These are phyloP conservation scores for Nakazawaea wyomingensis DNA, from an alignment of 805 yeast genomes.

Conservation along the genomic window DNA sequence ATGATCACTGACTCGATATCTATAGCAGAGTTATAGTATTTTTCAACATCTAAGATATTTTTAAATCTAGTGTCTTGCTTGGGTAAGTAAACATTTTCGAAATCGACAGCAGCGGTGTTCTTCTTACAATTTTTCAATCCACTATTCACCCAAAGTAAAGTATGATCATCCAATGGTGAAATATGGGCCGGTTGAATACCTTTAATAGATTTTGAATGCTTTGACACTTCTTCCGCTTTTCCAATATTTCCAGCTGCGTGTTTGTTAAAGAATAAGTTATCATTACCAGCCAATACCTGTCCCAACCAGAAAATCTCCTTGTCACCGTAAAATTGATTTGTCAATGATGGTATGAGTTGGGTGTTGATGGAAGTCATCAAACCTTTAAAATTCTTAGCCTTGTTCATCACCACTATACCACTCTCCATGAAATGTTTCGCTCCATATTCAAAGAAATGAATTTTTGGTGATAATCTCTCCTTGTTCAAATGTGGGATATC, in stretches of 20 bases:
- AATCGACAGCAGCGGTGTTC: constrained; percentile 27
- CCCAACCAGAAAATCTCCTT: constrained; percentile 78
- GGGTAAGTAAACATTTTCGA: constrained; percentile 30
- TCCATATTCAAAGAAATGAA: constrained; percentile 35
- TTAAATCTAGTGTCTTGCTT: constrained; percentile 19
- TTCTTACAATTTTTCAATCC: constrained; percentile 60
- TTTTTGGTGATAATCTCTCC: constrained; percentile 23
- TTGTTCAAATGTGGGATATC: constrained; percentile 30
- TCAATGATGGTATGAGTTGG: constrained; percentile 36
- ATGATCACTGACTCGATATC: constrained; percentile 32
- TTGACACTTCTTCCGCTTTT: constrained; percentile 15
- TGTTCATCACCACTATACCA: constrained; percentile 44
- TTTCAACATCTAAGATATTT: constrained; percentile 24
- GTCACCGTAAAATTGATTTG: constrained; percentile 66
- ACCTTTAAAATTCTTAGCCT: constrained; percentile 43
- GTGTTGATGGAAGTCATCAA: constrained; percentile 36
- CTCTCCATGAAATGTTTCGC: constrained; percentile 44
- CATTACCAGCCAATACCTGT: constrained; percentile 51
- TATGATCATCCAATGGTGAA: constrained; percentile 40
- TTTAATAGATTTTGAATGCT: constrained; percentile 1
- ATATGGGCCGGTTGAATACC: constrained; percentile 58
- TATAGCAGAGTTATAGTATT: constrained; percentile 34
- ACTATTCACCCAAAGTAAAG: constrained; percentile 64
- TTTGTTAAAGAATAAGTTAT: constrained; percentile 43
- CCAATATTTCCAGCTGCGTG: constrained; percentile 57